Evolutionary conservation across 768 basidiomycete genomes (phyloP).

Genomic region (Kwoniella pini): DNA sequence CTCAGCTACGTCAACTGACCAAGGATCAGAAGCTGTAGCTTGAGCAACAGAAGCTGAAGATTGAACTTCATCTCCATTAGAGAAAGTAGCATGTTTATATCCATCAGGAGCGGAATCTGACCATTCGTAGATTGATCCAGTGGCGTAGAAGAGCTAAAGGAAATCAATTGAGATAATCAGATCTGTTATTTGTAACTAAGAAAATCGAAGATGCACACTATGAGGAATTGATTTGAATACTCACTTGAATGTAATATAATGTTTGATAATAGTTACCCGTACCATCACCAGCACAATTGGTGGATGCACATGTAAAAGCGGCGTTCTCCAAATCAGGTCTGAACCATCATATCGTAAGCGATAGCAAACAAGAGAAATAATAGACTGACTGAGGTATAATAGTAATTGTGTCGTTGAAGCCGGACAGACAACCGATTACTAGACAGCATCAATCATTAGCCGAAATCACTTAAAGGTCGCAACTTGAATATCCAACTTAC

Average conservation of each 20-base stretch:
- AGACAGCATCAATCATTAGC: too few relatives aligned
- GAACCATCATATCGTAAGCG: too few relatives aligned
- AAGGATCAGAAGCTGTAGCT: conserved; percentile 3
- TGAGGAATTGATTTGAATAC: too few relatives aligned
- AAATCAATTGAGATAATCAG: not conserved
- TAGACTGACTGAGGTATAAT: conserved; percentile 22
- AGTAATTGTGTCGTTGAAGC: conserved; percentile 22
- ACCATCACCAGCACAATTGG: conserved; percentile 12
- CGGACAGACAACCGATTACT: conserved; percentile 26
- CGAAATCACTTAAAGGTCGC: too few relatives aligned
- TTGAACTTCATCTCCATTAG: not conserved
- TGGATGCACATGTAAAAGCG: conserved; percentile 9
- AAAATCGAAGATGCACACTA: too few relatives aligned
- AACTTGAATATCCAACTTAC: conserved; percentile 10
- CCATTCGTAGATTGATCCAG: conserved; percentile 28
- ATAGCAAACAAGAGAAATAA: too few relatives aligned
- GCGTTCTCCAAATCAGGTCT: conserved; percentile 13
- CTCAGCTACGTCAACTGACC: conserved; percentile 4
- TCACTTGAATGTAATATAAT: conserved; percentile 25
- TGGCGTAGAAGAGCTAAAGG: conserved; percentile 26
- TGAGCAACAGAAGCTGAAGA: not conserved
- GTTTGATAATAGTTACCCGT: conserved; percentile 25
- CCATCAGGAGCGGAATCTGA: conserved; percentile 18
- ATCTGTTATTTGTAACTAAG: too few relatives aligned
- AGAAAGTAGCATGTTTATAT: conserved; percentile 15